Conservation (phyloP, 257 asterid genomes). For the Gentiana macrophylla region DNA sequence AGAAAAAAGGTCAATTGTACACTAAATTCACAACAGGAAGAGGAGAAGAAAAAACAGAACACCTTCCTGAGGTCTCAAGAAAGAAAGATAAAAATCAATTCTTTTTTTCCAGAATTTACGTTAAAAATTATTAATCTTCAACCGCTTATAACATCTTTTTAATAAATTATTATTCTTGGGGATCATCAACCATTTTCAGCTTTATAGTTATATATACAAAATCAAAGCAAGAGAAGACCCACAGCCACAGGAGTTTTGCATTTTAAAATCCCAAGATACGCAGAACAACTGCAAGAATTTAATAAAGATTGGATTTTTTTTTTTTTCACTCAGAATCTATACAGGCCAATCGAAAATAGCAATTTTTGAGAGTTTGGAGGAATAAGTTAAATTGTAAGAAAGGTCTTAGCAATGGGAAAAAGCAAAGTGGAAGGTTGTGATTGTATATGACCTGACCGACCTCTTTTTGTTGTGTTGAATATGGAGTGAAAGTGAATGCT, state of each 20-base stretch:
- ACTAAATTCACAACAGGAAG: conserved; percentile 18
- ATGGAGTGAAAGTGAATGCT: conserved; percentile 56
- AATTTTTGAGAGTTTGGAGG: conserved; percentile 38
- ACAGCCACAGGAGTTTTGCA: conserved; percentile 16
- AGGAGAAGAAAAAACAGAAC: conserved; percentile 13
- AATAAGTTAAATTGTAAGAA: conserved; percentile 69
- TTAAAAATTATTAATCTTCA: conserved; percentile 23
- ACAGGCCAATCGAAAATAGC: conserved; percentile 45
- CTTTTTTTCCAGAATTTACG: conserved; percentile 14
- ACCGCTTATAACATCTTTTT: conserved; percentile 23
- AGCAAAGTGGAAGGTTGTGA: conserved; percentile 32
- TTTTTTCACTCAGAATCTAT: conserved; percentile 26
- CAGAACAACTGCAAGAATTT: conserved; percentile 31
- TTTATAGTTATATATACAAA: conserved; percentile 21
- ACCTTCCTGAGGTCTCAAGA: conserved; percentile 17
- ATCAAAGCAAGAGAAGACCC: conserved; percentile 34
- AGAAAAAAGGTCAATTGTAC: conserved; percentile 16
- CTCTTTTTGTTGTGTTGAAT: conserved; percentile 33
- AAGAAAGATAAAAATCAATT: conserved; percentile 5
- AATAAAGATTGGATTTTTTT: conserved; percentile 29
- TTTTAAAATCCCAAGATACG: conserved; percentile 40
- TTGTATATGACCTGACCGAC: conserved; percentile 34
- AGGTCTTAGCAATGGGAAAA: conserved; percentile 46
- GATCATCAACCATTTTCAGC: conserved; percentile 19
- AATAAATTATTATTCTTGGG: conserved; percentile 17